These are phyloP conservation scores for Eucalyptus virginea DNA, from an alignment of 345 rosid genomes.

Conservation along the genomic window DNA sequence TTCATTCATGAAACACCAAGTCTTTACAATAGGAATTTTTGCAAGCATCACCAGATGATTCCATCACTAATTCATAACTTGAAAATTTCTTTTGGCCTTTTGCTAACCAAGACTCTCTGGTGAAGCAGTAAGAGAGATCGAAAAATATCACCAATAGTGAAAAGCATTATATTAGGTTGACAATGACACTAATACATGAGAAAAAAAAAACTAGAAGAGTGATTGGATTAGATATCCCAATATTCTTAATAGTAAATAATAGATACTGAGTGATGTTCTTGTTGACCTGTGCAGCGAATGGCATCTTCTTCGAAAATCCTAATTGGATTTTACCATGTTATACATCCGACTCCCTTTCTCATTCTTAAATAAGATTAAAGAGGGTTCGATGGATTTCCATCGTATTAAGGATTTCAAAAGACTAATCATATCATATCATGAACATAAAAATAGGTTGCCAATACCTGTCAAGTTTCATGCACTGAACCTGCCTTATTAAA, in stretches of 20 bases:
- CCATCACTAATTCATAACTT: neutral
- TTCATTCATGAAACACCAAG: neutral
- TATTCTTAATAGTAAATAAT: neutral
- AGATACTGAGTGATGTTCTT: rapidly evolving
- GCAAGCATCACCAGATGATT: neutral
- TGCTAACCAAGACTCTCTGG: rapidly evolving
- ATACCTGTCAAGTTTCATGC: neutral
- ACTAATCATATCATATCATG: neutral
- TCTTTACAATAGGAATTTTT: neutral
- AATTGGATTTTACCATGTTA: neutral
- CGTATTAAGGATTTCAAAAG: neutral
- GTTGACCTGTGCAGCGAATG: neutral
- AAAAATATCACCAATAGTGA: neutral
- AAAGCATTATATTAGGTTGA: neutral
- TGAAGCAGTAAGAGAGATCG: neutral
- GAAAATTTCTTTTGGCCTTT: neutral
- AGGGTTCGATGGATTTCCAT: neutral
- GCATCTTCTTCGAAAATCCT: neutral
- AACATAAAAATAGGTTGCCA: neutral
- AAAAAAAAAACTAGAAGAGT: neutral
- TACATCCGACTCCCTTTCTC: neutral
- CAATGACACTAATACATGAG: neutral
- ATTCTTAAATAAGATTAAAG: neutral
- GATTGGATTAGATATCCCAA: neutral
- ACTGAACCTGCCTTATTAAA: neutral